Evolutionary conservation across 345 rosid genomes (phyloP).

Genomic region (Gossypium anomalum): DNA sequence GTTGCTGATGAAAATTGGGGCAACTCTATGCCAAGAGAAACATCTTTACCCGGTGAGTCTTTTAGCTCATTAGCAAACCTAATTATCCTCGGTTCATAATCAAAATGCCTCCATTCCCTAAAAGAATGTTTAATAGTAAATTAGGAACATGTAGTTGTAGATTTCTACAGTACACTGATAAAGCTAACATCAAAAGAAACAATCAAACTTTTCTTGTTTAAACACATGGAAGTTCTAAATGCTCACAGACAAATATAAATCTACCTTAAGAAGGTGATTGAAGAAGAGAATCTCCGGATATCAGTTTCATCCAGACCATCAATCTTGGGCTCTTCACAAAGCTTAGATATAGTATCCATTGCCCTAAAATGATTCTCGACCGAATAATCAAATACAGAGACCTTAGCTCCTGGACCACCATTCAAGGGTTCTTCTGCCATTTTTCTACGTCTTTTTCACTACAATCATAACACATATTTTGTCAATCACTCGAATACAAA

Average conservation of each 20-base stretch:
- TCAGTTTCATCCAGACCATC: slow-evolving; percentile 32
- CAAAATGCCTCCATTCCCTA: slow-evolving; percentile 68
- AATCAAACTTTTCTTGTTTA: background rate
- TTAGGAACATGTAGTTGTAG: background rate
- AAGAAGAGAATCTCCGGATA: slow-evolving; percentile 45
- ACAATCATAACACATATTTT: background rate
- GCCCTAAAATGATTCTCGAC: slow-evolving; percentile 60
- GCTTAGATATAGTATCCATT: slow-evolving; percentile 42
- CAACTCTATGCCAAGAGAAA: slow-evolving; percentile 31
- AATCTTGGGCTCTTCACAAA: slow-evolving; percentile 48
- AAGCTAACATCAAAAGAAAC: background rate
- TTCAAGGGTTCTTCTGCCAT: slow-evolving; percentile 21
- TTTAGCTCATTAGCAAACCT: slow-evolving; percentile 46
- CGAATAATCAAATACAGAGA: slow-evolving; percentile 60
- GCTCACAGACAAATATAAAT: slow-evolving; percentile 6
- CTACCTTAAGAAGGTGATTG: slow-evolving; percentile 65
- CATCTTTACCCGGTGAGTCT: slow-evolving; percentile 16
- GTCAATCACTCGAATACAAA: background rate
- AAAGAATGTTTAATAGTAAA: background rate
- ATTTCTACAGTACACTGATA: background rate
- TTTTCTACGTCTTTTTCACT: background rate
- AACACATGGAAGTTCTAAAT: background rate
- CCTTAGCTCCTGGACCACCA: slow-evolving; percentile 26
- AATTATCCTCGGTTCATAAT: slow-evolving; percentile 40
- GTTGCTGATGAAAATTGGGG: slow-evolving; percentile 84